A percentile compares a stretch with the other conserved stretches of the same genome.
Evolutionary conservation across 257 asterid genomes (phyloP).

Genomic region (Nicotiana paniculata): DNA sequence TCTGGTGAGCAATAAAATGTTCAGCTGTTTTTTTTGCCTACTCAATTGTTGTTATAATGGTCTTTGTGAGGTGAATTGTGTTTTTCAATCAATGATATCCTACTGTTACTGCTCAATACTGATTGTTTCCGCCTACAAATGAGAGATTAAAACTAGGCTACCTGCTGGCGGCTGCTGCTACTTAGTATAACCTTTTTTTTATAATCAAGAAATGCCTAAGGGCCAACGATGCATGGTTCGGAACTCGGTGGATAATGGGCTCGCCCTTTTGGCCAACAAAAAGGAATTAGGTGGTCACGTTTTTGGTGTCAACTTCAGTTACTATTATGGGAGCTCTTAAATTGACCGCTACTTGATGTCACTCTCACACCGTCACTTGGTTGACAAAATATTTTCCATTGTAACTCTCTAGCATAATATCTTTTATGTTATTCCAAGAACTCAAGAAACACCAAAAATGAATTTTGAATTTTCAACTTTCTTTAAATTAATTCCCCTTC

Average conservation of each 20-base stretch:
- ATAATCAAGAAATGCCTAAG: too few species aligned
- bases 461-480: not conserved
- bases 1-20: conserved; percentile 40
- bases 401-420: not conserved
- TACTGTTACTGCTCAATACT: not conserved
- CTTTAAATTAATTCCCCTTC: not conserved
- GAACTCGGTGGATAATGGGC: too few species aligned
- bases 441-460: not conserved
- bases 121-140: not conserved
- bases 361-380: not conserved
- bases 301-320: not conserved
- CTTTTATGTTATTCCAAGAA: not conserved
- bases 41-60: not conserved
- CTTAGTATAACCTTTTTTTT: not conserved
- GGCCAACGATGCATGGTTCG: too few species aligned
- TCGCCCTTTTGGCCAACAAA: not conserved
- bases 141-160: not conserved
- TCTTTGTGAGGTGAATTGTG: not conserved
- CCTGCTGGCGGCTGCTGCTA: not conserved
- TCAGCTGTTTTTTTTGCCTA: not conserved
- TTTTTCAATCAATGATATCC: not conserved
- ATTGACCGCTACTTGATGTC: not conserved
- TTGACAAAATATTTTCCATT: not conserved
- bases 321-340: not conserved
- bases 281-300: not conserved